Evolutionary conservation across 805 yeast genomes (phyloP).

Genomic region (Nakazawaea anatomiae): DNA sequence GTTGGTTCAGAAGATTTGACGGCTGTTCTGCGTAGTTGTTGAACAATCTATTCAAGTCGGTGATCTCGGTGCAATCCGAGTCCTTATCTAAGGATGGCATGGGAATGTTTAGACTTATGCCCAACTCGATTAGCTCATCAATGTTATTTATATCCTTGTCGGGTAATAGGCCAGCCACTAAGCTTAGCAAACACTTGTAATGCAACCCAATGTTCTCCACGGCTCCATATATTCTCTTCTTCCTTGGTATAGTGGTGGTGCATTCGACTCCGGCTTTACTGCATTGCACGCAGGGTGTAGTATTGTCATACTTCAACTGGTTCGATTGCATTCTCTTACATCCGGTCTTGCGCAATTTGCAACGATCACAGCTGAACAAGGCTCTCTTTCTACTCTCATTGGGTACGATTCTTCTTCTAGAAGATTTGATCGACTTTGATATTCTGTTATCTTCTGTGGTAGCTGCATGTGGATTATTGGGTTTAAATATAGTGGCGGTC

Average conservation of each 20-base stretch:
- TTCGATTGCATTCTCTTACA: conserved; percentile 30
- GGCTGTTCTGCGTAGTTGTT: neutral
- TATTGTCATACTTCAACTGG: conserved; percentile 28
- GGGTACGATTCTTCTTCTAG: conserved; percentile 29
- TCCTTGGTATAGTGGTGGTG: conserved; percentile 34
- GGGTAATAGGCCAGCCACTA: conserved; percentile 37
- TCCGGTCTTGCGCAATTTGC: conserved; percentile 36
- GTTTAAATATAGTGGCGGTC: no score
- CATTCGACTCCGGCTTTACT: conserved; percentile 31
- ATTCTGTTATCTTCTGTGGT: neutral
- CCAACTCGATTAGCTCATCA: conserved; percentile 33
- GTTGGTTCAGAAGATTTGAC: no score
- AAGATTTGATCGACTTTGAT: conserved; percentile 8
- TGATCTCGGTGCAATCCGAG: conserved; percentile 1
- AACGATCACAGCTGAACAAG: conserved; percentile 38
- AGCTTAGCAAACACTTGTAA: conserved; percentile 32
- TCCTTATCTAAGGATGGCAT: conserved; percentile 25
- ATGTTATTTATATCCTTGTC: conserved; percentile 37
- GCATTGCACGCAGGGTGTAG: conserved; percentile 35
- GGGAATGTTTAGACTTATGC: conserved; percentile 24
- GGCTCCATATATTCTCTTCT: conserved; percentile 35
- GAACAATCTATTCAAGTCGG: conserved; percentile 2
- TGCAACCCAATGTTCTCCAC: conserved; percentile 37
- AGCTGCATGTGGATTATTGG: neutral
- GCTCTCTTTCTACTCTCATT: conserved; percentile 35